Base-by-base conservation (phyloP, 2,329 filamentous ascomycete genomes). In the Sphaerulina populicola region DNA sequence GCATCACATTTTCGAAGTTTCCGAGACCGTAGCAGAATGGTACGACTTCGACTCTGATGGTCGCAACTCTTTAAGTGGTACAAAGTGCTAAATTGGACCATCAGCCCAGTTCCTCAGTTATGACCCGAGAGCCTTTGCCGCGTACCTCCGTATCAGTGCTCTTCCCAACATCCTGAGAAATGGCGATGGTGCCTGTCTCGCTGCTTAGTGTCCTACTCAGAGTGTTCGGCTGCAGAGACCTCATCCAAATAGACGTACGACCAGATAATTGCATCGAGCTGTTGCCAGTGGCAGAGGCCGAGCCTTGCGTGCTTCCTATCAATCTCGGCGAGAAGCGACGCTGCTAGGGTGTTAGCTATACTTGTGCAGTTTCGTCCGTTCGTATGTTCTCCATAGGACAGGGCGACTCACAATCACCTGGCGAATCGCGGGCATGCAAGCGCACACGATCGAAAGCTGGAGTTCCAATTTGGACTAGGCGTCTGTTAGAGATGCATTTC, bases 381-480 rank as follows among this genome's bases (percentile, higher is more conserved):
- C 8, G 31, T 27, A 3, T 1, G 12, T 35, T 35, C 8, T 6
- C 6, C 8, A 35, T 10, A 35, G 23, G 5, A 35, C 7, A 10
- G 31, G 10, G 12, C 10, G 10, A 38, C 50, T 52, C 27, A 52
- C 50, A 11, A 52, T 33, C 1, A 52, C 21, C 23, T 55, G 51
- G 11, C 53, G 36, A 23, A 55, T 55, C 4, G 49, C 49, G 8
- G 53, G 53, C 53, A 55, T 55, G 29, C 53, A 55, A 12, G 53
- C 53, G 33, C 53, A 55, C 30, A 52, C 30, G 10, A 55, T 45
- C 3, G 53, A 47, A 11, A 46, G 44, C 37, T 55, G 40, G 15
- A 49, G 29, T 40, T 55, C 53, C n/a, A 52, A 14, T 11, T 47
- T 52, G 8, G 53, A 46, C 50, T 52, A n/a, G 14, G 1, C 11